These are phyloP conservation scores for Cucumis melo DNA, from an alignment of 306 rosid species.

Conservation along the genomic window DNA sequence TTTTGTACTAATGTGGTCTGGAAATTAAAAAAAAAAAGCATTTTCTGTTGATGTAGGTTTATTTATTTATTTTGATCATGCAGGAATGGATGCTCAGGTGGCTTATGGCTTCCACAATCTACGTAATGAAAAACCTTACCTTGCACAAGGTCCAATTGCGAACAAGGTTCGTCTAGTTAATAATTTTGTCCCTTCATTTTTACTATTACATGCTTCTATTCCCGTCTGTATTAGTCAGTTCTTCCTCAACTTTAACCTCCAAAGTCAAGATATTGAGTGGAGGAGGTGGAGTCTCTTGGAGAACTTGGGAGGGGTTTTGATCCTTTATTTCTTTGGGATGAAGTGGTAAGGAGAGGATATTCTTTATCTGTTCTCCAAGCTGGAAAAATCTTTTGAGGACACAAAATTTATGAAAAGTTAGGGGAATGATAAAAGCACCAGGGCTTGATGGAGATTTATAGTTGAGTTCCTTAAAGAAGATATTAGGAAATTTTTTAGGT, in stretches of 20 bases:
- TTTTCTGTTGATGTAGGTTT: not conserved
- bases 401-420: not conserved
- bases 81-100: conserved; percentile 99
- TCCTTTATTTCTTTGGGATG: not conserved
- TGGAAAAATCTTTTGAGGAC: not conserved
- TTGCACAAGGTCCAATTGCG: conserved; percentile 85
- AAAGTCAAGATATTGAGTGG: not conserved
- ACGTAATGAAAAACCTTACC: conserved; percentile 80
- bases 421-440: not conserved
- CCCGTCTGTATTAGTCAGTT: not conserved
- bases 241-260: not conserved
- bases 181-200: not conserved
- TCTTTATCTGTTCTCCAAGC: not conserved
- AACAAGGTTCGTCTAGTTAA: conserved; percentile 52
- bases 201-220: not conserved
- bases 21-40: not conserved
- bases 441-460: not conserved
- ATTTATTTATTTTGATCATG: conserved; percentile 11
- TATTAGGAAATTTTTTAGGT: not conserved
- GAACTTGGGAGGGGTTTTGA: not conserved
- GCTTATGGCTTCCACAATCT: conserved; percentile 94
- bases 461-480: not conserved
- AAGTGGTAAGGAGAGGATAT: not conserved
- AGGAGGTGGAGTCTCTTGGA: not conserved
- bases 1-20: not conserved